Base-by-base conservation (phyloP, 805 yeast species). In the Schizosaccharomyces pombe region DNA sequence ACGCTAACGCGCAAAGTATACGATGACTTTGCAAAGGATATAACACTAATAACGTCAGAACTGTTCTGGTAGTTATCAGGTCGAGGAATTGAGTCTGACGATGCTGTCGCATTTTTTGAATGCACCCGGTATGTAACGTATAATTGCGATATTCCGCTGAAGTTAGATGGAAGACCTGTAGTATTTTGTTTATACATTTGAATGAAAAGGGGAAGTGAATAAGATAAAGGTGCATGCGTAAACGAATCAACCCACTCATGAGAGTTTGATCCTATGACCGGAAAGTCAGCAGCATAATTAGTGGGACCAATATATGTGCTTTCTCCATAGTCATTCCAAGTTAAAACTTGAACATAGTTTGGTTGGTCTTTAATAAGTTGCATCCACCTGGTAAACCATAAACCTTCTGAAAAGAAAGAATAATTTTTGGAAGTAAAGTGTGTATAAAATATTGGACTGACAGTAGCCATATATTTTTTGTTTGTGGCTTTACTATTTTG, bases 311-410 rank as follows among this genome's bases (percentile, higher is more conserved):
- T 34, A 31, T 55, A 55, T 29, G 37, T 52, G n/a, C 56, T 54
- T 39, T 55, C 56, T 19, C 56, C 56, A 34, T 34, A 55, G 33
- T 55, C 56, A 39, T 55, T 55, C 56, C 56, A 55, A 28, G 52
- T 40, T 32, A 55, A 16, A n/a, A 55, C 51, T 26, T 54, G 52
- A 26, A 55, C 39, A 11, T 54, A 52, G n/a, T 52, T 43, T 6
- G 56, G 56, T 39, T 52, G 52, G 24, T 53, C 22, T 24, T 19
- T 9, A 24, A 55, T 47, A 9, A 55, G 22, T 28, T 55, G 56
- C 33, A 54, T 12, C 56, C 56, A 55, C 9, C 56, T 31, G 11
- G 19, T 31, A 43, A 24, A 29, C 56, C 56, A 54, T 16, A 52
- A 33, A 9, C 47, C 52, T 30, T 55, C 56, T 4, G 43, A 31